Percentiles rank a stretch among this genome's conserved stretches.
phyloP scores from a whole-genome alignment of 1,284 basidiomycete genomes.

The Thelephora terrestris region DNA sequence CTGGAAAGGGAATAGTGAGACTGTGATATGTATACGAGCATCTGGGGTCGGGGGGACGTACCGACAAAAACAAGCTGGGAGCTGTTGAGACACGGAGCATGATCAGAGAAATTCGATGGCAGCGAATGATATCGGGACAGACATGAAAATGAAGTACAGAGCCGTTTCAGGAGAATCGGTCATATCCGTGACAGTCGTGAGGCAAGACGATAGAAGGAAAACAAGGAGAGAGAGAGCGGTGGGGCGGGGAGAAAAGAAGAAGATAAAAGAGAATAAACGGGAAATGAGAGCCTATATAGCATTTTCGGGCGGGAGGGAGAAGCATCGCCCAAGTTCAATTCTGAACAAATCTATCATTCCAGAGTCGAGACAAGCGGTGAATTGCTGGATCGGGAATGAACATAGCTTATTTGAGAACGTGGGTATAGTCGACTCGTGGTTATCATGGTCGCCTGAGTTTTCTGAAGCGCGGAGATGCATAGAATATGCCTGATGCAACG shows the following conservation, averaged over 20 bases:
- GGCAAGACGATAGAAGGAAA: neutral
- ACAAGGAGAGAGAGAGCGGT: slow-evolving; percentile 3
- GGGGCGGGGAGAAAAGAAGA: slow-evolving; percentile 1
- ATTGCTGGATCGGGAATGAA: too few relatives aligned
- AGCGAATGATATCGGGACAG: slow-evolving; percentile 27
- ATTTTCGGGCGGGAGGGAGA: neutral
- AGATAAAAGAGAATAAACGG: slow-evolving; percentile 2
- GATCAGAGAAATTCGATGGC: slow-evolving; percentile 8
- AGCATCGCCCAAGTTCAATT: too few relatives aligned
- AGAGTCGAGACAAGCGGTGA: too few relatives aligned
- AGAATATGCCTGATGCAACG: too few relatives aligned
- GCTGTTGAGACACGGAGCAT: slow-evolving; percentile 17
- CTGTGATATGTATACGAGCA: neutral
- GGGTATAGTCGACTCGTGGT: too few relatives aligned
- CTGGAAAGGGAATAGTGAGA: slow-evolving; percentile 25
- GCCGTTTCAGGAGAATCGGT: slow-evolving; percentile 31
- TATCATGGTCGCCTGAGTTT: too few relatives aligned
- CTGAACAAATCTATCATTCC: too few relatives aligned
- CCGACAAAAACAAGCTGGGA: slow-evolving; percentile 77
- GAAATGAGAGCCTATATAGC: neutral
- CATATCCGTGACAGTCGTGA: slow-evolving; percentile 18
- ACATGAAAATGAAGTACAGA: slow-evolving; percentile 43
- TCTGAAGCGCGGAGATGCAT: too few relatives aligned
- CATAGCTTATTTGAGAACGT: too few relatives aligned
- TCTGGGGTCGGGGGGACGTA: slow-evolving; percentile 30